Base-by-base conservation (phyloP, 495 filamentous ascomycete genomes). In the Xylaria nigripes region DNA sequence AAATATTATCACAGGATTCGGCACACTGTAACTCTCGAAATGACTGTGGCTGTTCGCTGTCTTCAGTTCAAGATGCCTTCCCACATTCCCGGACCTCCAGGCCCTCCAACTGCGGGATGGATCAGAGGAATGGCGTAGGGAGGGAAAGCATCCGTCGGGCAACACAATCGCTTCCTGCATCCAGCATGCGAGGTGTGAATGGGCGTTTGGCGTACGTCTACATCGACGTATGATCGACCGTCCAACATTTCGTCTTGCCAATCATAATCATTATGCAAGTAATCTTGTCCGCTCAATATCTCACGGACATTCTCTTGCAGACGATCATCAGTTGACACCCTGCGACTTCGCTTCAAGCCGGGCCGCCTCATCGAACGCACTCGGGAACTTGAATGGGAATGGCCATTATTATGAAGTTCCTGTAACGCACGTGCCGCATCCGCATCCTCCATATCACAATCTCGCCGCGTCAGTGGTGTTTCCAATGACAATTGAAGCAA, bases 231-330 rank as follows among this genome's bases (percentile, higher is more conserved):
- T 6, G 62, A 48, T 38, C 62, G 59, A 34, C 46, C 27, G 30
- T 62, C 60, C 13, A 67, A 54, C 38, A 73, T 58, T 13, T 63
- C 58, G 29, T 74, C 71, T 7, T 72, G 63, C 68, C 74, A 76
- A 16, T 62, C 61, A 10, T 67, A 61, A 30, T 60, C 54, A 8
- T 60, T 49, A 38, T 18, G 25, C 22, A 47, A 43, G 10, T 54
- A 44, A 27, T 65, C 70, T 3, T 64, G 65, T 19, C 54, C 55
- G 21, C 56, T 54, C 16, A 85, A 70, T 61, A 82, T 69, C 45
- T 84, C 77, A 52, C 87, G 86, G 40, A 93, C 86, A 55, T 88
- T 83, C 45, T 83, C 81, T 66, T 93, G 88, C 15, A 91, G 72
- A 7, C 74, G 65, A 32, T 70, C 68, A 55, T 90, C 86, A 50